A percentile compares a stretch with the other conserved stretches of the same genome.
These are phyloP conservation scores for Marasmius oreades DNA, from an alignment of 1,284 basidiomycete species.

Conservation along the genomic window DNA sequence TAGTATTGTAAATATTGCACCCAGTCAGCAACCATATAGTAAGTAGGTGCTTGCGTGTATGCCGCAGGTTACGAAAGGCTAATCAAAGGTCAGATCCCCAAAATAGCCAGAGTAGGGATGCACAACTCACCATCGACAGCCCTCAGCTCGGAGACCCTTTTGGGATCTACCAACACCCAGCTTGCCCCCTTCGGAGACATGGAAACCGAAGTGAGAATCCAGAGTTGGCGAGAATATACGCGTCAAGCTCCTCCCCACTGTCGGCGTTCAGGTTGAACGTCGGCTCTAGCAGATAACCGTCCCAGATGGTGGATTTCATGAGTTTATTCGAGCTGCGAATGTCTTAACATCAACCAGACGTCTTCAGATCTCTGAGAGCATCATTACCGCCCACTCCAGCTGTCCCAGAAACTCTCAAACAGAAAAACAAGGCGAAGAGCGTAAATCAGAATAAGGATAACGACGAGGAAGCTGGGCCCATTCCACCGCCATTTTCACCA, in stretches of 20 bases:
- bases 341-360: too few relatives aligned
- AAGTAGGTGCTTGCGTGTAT: conserved; percentile 1
- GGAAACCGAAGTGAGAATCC: not conserved
- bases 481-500: too few relatives aligned
- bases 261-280: not conserved
- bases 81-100: not conserved
- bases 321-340: not conserved
- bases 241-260: not conserved
- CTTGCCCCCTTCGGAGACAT: conserved; percentile 13
- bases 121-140: conserved; percentile 25
- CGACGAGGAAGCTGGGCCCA: too few relatives aligned
- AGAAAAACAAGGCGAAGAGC: too few relatives aligned
- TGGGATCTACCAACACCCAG: conserved; percentile 31
- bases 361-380: too few relatives aligned
- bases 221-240: not conserved
- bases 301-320: not conserved
- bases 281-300: not conserved
- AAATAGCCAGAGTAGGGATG: not conserved
- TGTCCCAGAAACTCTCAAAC: too few relatives aligned
- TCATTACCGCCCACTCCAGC: too few relatives aligned
- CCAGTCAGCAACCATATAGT: conserved; percentile 4
- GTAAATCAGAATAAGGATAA: too few relatives aligned
- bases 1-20: not conserved
- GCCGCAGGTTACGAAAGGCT: conserved; percentile 2
- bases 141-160: conserved; percentile 27